Evolutionary conservation across 495 filamentous ascomycete genomes (phyloP).

Genomic region (Lepidopterella palustris): DNA sequence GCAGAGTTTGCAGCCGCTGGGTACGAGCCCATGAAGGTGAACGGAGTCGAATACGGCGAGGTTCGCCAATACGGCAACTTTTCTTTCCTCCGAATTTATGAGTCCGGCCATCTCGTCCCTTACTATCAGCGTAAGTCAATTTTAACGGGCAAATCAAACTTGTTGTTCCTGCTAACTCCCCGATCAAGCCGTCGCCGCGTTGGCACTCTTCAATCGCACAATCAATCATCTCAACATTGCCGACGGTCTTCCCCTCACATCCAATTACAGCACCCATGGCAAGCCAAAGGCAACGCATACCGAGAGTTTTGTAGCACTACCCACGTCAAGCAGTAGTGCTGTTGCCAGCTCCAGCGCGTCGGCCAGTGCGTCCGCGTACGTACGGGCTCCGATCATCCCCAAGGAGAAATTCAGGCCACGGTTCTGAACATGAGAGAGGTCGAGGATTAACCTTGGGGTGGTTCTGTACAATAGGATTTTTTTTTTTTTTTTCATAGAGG

Average conservation of each 20-base stretch:
- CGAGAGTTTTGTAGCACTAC: conserved; percentile 46
- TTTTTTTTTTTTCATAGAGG: no score
- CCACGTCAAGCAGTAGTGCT: conserved; percentile 14
- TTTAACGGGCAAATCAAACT: no score
- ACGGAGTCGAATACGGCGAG: conserved; percentile 39
- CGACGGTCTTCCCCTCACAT: conserved; percentile 34
- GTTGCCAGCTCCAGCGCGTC: not conserved
- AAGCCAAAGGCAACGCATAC: conserved; percentile 51
- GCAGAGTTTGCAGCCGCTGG: conserved; percentile 49
- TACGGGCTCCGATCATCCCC: not conserved
- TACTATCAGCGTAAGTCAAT: conserved; percentile 24
- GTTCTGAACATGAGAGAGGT: not conserved
- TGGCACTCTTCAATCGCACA: conserved; percentile 18
- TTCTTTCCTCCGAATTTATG: conserved; percentile 40
- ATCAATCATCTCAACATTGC: conserved; percentile 12
- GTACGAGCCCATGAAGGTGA: conserved; percentile 43
- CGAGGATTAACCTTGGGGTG: no score
- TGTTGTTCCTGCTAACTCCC: not conserved
- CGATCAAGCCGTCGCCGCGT: conserved; percentile 9
- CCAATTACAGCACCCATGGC: conserved; percentile 43
- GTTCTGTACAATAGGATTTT: no score
- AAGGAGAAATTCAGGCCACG: not conserved
- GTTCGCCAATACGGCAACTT: conserved; percentile 43
- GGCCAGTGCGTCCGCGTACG: not conserved
- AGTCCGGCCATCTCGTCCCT: conserved; percentile 38